phyloP scores from a whole-genome alignment of 2,329 filamentous ascomycete genomes.

The Colletotrichum abscissum region DNA sequence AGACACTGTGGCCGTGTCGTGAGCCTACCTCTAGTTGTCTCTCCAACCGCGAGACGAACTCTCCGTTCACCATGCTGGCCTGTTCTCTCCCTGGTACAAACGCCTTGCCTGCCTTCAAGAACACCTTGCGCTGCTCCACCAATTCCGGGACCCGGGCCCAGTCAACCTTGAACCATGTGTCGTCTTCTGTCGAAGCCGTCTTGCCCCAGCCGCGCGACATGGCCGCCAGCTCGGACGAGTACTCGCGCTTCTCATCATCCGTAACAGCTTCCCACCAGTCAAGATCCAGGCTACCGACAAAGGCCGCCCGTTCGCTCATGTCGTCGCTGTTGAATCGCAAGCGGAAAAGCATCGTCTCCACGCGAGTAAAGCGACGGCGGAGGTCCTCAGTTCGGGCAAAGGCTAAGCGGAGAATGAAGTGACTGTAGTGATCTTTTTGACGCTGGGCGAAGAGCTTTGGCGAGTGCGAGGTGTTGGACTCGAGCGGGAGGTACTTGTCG shows the following conservation, averaged over 20 bases:
- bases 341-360: slow-evolving; percentile 91
- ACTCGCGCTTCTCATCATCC: slow-evolving; percentile 79
- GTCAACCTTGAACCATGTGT: slow-evolving; percentile 95
- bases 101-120: slow-evolving; percentile 84
- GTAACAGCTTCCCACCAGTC: slow-evolving; percentile 91
- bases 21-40: slow-evolving; percentile 73
- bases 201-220: slow-evolving; percentile 53
- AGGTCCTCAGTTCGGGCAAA: slow-evolving; percentile 94
- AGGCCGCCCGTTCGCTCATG: slow-evolving; percentile 75
- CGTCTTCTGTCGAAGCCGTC: slow-evolving; percentile 71
- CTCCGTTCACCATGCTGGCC: slow-evolving; percentile 86
- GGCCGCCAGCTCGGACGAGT: slow-evolving; percentile 71
- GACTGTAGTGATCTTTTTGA: slow-evolving; percentile 96
- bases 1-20: background rate
- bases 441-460: slow-evolving; percentile 76
- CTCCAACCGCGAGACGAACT: slow-evolving; percentile 85
- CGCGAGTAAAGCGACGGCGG: slow-evolving; percentile 83
- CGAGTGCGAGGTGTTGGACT: slow-evolving; percentile 75
- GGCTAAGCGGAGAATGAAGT: slow-evolving; percentile 94
- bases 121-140: slow-evolving; percentile 81
- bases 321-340: slow-evolving; percentile 85
- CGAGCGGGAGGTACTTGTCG: slow-evolving; percentile 86
- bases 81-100: slow-evolving; percentile 92
- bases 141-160: slow-evolving; percentile 94
- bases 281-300: slow-evolving; percentile 81